Conservation (phyloP, 2,329 filamentous ascomycete genomes). For the Raffaelea albimanens region DNA sequence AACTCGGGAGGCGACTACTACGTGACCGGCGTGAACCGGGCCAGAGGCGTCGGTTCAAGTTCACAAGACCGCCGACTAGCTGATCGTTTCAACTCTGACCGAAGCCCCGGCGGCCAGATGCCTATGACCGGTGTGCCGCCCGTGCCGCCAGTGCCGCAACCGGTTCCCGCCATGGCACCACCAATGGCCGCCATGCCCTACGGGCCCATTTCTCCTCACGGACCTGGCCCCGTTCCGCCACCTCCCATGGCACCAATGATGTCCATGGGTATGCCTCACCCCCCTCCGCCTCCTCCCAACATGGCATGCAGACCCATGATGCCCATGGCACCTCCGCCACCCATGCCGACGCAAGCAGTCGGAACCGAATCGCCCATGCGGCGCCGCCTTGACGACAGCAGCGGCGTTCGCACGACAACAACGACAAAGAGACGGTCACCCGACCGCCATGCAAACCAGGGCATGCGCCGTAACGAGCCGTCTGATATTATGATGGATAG, state of each 20-base stretch:
- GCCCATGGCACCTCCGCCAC: conserved; percentile 20
- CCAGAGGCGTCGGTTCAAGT: conserved; percentile 26
- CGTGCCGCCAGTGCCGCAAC: conserved; percentile 8
- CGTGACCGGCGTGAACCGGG: conserved; percentile 31
- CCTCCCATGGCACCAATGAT: conserved; percentile 17
- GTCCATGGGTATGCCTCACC: conserved; percentile 8
- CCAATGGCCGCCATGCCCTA: conserved; percentile 2
- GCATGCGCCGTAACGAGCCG: background rate
- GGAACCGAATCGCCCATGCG: background rate
- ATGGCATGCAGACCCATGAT: conserved; percentile 14
- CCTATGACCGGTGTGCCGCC: conserved; percentile 12
- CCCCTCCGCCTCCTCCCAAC: conserved; percentile 8
- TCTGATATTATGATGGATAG: background rate
- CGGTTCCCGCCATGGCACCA: background rate
- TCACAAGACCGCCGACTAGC: conserved; percentile 42
- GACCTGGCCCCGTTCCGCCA: background rate
- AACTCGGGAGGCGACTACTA: conserved; percentile 28
- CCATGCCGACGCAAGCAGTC: conserved; percentile 9
- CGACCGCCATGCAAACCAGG: background rate
- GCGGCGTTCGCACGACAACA: background rate
- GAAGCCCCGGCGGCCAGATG: conserved; percentile 11
- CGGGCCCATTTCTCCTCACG: background rate
- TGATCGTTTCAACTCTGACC: conserved; percentile 37
- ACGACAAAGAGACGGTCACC: too few relatives aligned
- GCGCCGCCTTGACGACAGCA: background rate